Percentiles rank a stretch among this genome's conserved stretches.
phyloP scores from a whole-genome alignment of 2,329 filamentous ascomycete species.

The Cladophialophora immunda region DNA sequence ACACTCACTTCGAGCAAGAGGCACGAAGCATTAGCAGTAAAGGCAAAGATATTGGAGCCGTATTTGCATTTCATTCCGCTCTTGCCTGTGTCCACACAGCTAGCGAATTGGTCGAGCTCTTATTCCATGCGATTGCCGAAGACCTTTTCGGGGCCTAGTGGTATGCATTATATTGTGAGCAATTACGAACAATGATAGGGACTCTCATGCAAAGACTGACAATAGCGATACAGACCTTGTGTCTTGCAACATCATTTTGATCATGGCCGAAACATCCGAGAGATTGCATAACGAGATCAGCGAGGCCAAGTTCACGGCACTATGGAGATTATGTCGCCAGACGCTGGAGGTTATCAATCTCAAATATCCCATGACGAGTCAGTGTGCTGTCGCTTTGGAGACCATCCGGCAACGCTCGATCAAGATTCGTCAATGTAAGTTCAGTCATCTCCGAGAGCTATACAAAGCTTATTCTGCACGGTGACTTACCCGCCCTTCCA shows the following conservation, averaged over 20 bases:
- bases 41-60: not conserved
- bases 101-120: slow-evolving; percentile 4
- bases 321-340: not conserved
- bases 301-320: not conserved
- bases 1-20: too few species aligned
- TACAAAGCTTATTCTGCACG: not conserved
- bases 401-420: slow-evolving; percentile 5
- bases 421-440: not conserved
- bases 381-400: slow-evolving; percentile 13
- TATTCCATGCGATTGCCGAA: not conserved
- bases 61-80: not conserved
- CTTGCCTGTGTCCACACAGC: not conserved
- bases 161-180: slow-evolving; percentile 17
- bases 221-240: slow-evolving; percentile 1
- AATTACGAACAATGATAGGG: too few species aligned
- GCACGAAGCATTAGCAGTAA: not conserved
- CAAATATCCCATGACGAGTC: slow-evolving; percentile 10
- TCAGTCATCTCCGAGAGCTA: too few species aligned
- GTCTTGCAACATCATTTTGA: not conserved
- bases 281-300: not conserved
- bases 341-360: slow-evolving; percentile 9
- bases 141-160: slow-evolving; percentile 13
- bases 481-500: too few species aligned
- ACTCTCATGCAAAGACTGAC: too few species aligned
- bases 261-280: not conserved